Evolutionary conservation across 169 alveolate species (phyloP), one percentile per base, ranked within the genome.

Genomic region (Plasmodium vivax): DNA sequence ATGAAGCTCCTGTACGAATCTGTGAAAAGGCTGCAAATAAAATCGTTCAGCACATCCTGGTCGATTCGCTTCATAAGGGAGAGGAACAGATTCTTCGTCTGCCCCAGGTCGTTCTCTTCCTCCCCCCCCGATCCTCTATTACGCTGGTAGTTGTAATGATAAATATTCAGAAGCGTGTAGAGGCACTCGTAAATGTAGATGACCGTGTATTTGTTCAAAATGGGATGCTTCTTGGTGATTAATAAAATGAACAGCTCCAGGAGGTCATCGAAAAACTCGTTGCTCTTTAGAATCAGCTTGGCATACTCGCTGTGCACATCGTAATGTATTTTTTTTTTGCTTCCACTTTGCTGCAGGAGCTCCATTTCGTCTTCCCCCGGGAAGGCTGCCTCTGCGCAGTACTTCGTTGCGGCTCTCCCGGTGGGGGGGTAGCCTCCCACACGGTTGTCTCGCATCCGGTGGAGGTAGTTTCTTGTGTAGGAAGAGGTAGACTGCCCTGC

Each of bases 111-210:
- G 45, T 51, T 6, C n/a, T 91, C 79, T 45, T 73, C 27, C 27
- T 23, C 27, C 27, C 27, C 27, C 27, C n/a, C n/a, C n/a, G n/a
- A n/a, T 23, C 27, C 68, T n/a, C 62, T 71, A 51, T 30, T 36
- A n/a, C 47, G 75, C 38, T 3, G 4, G 58, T 54, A 72, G 16
- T 74, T 92, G 45, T 92, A 82, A 54, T 92, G 95, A 51, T 92
- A 92, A 6, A 92, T 92, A 51, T 92, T 92, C 62, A 92, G 58
- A 2, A 92, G 34, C 7, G 95, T 92, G 45, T 92, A 92, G 9
- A 92, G n/a, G n/a, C 95, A 92, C 38, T 92, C 95, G 62, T 92
- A 92, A 34, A 92, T 82, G 62, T 92, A 92, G 51, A 92, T 92
- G 30, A 92, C 45, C 3, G 95, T 92, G 27, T 92, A 92, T 19